Base-by-base conservation (phyloP, 768 basidiomycete species). In the Lactarius deliciosus region DNA sequence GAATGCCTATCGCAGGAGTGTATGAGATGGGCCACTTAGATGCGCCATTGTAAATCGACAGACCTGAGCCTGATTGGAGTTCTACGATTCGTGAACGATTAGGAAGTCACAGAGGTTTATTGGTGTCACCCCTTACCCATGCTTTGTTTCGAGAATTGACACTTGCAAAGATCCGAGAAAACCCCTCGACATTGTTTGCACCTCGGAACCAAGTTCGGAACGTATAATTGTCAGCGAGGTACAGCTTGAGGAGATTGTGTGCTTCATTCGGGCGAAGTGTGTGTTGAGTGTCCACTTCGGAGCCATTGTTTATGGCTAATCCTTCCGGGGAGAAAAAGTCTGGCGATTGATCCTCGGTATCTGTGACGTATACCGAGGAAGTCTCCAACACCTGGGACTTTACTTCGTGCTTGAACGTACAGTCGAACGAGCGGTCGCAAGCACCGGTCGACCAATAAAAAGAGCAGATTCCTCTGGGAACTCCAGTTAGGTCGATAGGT, bases 361-460 rank as follows among this genome's bases (percentile, higher is more conserved):
- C 60, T n/a, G 57, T 15, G 13, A 54, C 40, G 32, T 32, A 15
- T 10, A 15, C 45, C 15, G 28, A 30, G 28, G 65, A n/a, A 13
- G 54, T 57, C 10, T 22, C 64, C 43, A 22, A 47, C 30, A 40
- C 60, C 22, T 20, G 41, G 16, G 68, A 53, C 18, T 60, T 72
- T 41, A 54, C 59, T 18, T 69, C 53, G 53, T 78, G 77, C 60
- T 62, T 67, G 64, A 66, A 76, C 0, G 60, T 65, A 57, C 77
- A 78, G 18, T 74, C 73, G 47, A 75, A 75, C 3, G 60, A 54
- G 2, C 66, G 70, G 41, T 64, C 50, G 50, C 77, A 78, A 18
- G 62, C 57, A 47, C 77, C 77, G 38, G 70, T 65, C 1, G 71
- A 66, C 74, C 74, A 78, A 68, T 60, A 78, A 40, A 73, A 73